phyloP scores from a whole-genome alignment of 306 rosid genomes.

The Argentina anserina region DNA sequence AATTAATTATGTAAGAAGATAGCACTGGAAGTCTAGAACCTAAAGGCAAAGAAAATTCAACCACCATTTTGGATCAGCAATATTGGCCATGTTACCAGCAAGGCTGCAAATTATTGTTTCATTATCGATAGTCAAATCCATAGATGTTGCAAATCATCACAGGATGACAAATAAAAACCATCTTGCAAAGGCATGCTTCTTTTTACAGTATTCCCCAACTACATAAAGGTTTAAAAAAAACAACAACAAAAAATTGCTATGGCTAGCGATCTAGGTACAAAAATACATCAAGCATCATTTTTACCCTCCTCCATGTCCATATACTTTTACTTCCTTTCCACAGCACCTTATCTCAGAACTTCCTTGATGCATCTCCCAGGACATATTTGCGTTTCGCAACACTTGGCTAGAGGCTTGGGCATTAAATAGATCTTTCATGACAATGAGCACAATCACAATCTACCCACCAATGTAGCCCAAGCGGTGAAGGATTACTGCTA shows the following conservation, averaged over 20 bases:
- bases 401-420: conserved; percentile 18
- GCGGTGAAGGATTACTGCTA: conserved; percentile 78
- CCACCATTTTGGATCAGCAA: too few species aligned
- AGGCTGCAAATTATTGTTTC: not conserved
- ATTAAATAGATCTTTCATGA: conserved; percentile 7
- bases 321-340: conserved; percentile 16
- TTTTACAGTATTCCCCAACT: conserved; percentile 11
- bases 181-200: not conserved
- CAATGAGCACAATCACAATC: conserved; percentile 19
- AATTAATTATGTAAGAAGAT: too few species aligned
- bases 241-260: conserved; percentile 16
- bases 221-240: conserved; percentile 13
- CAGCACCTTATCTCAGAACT: conserved; percentile 10
- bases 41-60: too few species aligned
- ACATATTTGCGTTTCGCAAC: conserved; percentile 8
- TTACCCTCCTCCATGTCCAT: not conserved
- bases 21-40: too few species aligned
- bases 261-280: not conserved
- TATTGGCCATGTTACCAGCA: too few species aligned
- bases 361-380: not conserved
- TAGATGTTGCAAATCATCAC: not conserved
- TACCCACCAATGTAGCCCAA: conserved; percentile 84
- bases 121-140: not conserved
- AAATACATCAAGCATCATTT: not conserved
- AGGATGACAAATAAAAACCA: too few species aligned